phyloP scores from a whole-genome alignment of 257 asterid species.

The Rubia yunnanensis region DNA sequence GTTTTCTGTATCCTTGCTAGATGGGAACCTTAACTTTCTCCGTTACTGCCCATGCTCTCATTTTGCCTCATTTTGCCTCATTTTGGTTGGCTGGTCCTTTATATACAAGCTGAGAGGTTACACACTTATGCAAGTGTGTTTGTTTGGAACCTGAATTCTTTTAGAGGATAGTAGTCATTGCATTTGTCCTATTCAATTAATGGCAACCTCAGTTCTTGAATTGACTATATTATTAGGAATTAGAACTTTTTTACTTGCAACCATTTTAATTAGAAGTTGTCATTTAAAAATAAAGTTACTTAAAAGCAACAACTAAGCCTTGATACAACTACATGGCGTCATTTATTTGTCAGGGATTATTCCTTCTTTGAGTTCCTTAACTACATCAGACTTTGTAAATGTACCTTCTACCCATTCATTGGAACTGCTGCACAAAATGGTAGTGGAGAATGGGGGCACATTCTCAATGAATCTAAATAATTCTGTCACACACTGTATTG shows the following conservation, averaged over 20 bases:
- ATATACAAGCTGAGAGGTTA: neutral
- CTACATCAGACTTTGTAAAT: conserved; percentile 68
- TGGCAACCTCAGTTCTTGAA: neutral
- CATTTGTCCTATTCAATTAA: neutral
- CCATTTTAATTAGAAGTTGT: neutral
- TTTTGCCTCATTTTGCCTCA: neutral
- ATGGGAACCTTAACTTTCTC: neutral
- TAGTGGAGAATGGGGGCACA: conserved; percentile 83
- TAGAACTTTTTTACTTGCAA: neutral
- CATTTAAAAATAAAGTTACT: neutral
- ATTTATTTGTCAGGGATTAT: neutral
- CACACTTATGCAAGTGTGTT: neutral
- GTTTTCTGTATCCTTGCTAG: conserved; percentile 69
- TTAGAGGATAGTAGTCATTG: too few species aligned
- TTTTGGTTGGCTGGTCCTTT: neutral
- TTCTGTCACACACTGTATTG: conserved; percentile 80
- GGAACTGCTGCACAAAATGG: conserved; percentile 82
- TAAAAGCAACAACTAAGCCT: neutral
- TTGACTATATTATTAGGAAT: conserved; percentile 2
- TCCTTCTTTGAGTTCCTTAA: conserved; percentile 38
- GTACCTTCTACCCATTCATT: conserved; percentile 61
- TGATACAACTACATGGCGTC: neutral
- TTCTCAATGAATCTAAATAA: conserved; percentile 94
- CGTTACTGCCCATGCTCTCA: neutral
- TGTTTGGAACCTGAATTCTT: neutral